Conservation (phyloP, 2,329 filamentous ascomycete genomes). For the Neonectria sp. region DNA sequence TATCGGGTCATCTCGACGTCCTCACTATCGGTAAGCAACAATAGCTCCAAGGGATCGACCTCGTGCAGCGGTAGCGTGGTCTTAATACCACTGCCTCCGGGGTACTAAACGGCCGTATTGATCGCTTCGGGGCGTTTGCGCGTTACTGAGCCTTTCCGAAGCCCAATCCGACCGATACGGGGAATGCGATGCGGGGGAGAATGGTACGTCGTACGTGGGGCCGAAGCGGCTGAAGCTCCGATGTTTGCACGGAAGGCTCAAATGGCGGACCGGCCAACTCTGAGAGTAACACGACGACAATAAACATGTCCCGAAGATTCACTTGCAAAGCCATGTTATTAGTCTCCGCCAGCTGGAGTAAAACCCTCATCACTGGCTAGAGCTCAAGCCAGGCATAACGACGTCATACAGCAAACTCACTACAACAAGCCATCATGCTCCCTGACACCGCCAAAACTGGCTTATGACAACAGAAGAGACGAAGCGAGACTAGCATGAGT, state of each 20-base stretch:
- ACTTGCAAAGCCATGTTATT: not conserved
- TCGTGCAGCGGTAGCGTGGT: not conserved
- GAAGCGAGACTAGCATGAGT: not conserved
- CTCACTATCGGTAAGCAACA: not conserved
- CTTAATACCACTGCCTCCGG: not conserved
- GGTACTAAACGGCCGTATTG: slow-evolving; percentile 3
- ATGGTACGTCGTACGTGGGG: not conserved
- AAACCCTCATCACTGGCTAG: not conserved
- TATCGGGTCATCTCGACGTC: no score
- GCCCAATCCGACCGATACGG: slow-evolving; percentile 11
- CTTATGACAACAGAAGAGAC: not conserved
- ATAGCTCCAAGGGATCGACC: not conserved
- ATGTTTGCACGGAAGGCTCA: not conserved
- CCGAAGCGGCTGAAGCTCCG: not conserved
- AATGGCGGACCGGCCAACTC: not conserved
- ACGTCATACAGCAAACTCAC: not conserved
- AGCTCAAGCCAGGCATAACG: not conserved
- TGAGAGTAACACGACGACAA: not conserved
- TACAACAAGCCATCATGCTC: not conserved
- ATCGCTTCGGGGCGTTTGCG: not conserved
- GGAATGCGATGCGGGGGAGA: slow-evolving; percentile 1
- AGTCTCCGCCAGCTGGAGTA: not conserved
- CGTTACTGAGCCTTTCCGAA: not conserved
- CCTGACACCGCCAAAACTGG: not conserved
- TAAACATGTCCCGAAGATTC: not conserved